Conservation (phyloP, 2,329 filamentous ascomycete genomes). For the Fusarium miscanthi region DNA sequence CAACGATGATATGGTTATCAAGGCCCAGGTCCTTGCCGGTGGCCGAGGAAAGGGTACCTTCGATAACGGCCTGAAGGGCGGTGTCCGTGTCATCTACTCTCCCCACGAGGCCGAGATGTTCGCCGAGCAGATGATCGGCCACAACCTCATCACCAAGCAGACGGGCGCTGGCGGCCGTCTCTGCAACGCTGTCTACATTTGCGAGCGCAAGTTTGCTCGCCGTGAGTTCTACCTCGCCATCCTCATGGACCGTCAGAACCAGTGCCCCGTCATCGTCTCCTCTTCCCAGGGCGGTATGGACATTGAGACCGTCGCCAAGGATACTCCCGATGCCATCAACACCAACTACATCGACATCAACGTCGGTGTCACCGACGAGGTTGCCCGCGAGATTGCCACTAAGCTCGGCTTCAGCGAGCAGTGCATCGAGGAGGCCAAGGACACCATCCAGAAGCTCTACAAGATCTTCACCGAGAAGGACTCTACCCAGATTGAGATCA, state of each 20-base stretch:
- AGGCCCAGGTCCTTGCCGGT: slow-evolving; percentile 97
- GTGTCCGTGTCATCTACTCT: slow-evolving; percentile 99
- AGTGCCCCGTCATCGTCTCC: slow-evolving; percentile 94
- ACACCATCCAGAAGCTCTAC: slow-evolving; percentile 99
- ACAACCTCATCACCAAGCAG: slow-evolving; percentile 99
- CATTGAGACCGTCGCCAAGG: slow-evolving; percentile 98
- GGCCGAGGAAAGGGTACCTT: slow-evolving; percentile 98
- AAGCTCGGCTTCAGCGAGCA: slow-evolving; percentile 98
- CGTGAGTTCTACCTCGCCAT: slow-evolving; percentile 99
- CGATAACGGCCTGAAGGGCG: slow-evolving; percentile 98
- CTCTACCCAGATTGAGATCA: slow-evolving; percentile 99
- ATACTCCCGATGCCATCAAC: slow-evolving; percentile 94
- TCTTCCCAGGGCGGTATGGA: slow-evolving; percentile 99
- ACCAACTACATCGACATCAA: slow-evolving; percentile 96
- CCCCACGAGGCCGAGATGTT: slow-evolving; percentile 97
- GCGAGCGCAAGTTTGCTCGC: slow-evolving; percentile 99
- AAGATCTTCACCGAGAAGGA: slow-evolving; percentile 98
- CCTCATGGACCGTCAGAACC: slow-evolving; percentile 94
- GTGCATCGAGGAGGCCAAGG: slow-evolving; percentile 94
- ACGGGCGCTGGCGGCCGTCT: slow-evolving; percentile 92
- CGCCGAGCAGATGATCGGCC: slow-evolving; percentile 98
- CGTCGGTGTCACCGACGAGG: slow-evolving; percentile 92
- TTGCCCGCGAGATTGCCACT: slow-evolving; percentile 87
- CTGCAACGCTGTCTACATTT: slow-evolving; percentile 98
- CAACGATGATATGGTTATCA: slow-evolving; percentile 98